Conservation (phyloP, 768 basidiomycete species). For the Suillus clintonianus region DNA sequence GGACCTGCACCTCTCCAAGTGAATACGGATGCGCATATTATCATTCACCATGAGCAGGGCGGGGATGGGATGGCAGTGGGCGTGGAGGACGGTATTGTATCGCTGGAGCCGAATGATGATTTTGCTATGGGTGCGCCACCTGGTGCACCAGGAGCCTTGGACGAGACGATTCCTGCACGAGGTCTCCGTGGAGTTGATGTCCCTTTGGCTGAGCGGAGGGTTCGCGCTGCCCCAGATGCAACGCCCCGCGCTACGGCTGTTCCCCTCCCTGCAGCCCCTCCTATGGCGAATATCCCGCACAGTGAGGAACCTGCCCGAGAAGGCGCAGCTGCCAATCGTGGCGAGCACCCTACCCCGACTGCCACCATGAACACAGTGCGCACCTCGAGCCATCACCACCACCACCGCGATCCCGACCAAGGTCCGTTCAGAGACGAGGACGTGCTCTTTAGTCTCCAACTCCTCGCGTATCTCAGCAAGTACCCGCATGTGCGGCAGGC, state of each 20-base stretch:
- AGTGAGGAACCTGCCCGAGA: constrained; percentile 5
- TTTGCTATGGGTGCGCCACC: constrained; percentile 91
- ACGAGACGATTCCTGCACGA: constrained; percentile 26
- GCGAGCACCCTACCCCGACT: constrained; percentile 22
- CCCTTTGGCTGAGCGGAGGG: constrained; percentile 30
- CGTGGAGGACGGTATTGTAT: constrained; percentile 77
- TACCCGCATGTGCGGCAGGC: constrained; percentile 97
- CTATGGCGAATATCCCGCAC: constrained; percentile 5
- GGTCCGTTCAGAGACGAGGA: constrained; percentile 94
- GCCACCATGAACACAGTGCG: constrained; percentile 16
- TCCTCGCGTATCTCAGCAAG: constrained; percentile 95
- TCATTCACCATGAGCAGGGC: constrained; percentile 49
- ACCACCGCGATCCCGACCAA: constrained; percentile 40
- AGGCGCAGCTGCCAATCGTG: constrained; percentile 16
- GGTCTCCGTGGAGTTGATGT: constrained; percentile 28
- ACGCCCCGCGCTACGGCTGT: constrained; percentile 66
- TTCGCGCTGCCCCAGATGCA: constrained; percentile 51
- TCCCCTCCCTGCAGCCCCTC: constrained; percentile 46
- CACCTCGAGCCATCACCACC: constrained; percentile 36
- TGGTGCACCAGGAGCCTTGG: constrained; percentile 84
- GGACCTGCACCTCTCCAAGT: constrained; percentile 38
- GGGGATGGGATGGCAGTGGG: constrained; percentile 46
- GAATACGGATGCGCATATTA: constrained; percentile 51
- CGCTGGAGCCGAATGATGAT: constrained; percentile 80
- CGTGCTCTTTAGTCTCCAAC: constrained; percentile 85